Evolutionary conservation across 371 early-diverging fungal species (phyloP), one percentile per base, ranked within the genome.

Genomic region (Saksenaea oblongispora): DNA sequence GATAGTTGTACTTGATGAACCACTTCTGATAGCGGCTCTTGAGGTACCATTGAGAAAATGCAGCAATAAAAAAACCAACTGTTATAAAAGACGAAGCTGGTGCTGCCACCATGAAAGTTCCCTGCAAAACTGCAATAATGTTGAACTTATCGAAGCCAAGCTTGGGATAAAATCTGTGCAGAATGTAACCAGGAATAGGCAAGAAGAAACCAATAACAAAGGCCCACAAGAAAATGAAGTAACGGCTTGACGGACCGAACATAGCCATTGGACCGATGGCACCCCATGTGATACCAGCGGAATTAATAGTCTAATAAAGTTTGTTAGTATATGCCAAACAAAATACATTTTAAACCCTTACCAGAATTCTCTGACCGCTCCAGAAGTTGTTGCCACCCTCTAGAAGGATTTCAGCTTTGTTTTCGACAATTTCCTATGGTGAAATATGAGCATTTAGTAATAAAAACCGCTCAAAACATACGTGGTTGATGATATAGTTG

Each of bases 211-310:
- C 87, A 39, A 80, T 70, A 36, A 80, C 62, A 65, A 83, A 83
- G 3, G 72, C 73, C 66, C 80, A 70, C 24, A 79, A 62, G 15
- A 73, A 71, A 57, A 70, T 68, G 53, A 69, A 66, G 70, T 87
- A 87, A 5, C 61, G 64, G 26, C 74, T 70, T 7, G 61, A 62
- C 9, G 73, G 57, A 0, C 84, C 79, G 64, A 84, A 84, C 73
- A 82, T 74, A n/a, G 68, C 73, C 9, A 84, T 78, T 14, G 84
- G 85, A 4, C 70, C 66, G 53, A 89, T 78, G 26, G 82, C 83
- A 55, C 86, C 85, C 76, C 89, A 90, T 58, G 87, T 87, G 28
- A 84, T 80, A 24, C 83, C 88, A 37, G 85, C 85, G 22, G 80
- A 75, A 68, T 80, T 77, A 66, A 87, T 87, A 5, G 77, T 75